Conservation (phyloP, 768 basidiomycete genomes). For the Hysterangium stoloniferum region DNA sequence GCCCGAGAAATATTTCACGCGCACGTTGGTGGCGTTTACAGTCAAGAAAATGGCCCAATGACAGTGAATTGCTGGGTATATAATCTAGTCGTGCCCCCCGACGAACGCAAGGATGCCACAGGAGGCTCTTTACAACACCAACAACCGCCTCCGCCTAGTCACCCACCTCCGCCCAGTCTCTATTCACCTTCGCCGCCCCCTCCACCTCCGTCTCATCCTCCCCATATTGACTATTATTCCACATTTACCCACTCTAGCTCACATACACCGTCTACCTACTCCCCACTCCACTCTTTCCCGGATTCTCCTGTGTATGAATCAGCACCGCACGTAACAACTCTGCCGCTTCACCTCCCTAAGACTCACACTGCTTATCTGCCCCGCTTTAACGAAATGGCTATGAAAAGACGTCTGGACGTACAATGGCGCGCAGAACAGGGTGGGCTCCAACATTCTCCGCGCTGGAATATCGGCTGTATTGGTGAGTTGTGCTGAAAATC, state of each 20-base stretch:
- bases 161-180: constrained; percentile 10
- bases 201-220: constrained; percentile 18
- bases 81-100: constrained; percentile 41
- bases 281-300: neutral
- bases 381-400: constrained; percentile 66
- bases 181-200: constrained; percentile 14
- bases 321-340: neutral
- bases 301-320: neutral
- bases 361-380: constrained; percentile 42
- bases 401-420: constrained; percentile 54
- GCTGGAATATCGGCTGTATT: constrained; percentile 60
- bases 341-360: neutral
- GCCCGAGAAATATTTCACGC: constrained; percentile 47
- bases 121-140: constrained; percentile 18
- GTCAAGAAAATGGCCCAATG: constrained; percentile 40
- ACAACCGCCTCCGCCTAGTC: constrained; percentile 14
- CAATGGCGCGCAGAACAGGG: constrained; percentile 52
- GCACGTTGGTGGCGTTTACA: constrained; percentile 60
- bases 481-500: constrained; percentile 30
- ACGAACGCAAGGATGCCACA: neutral
- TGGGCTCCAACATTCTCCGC: constrained; percentile 62
- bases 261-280: neutral
- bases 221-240: too few relatives aligned
- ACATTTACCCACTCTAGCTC: too few relatives aligned
- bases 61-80: constrained; percentile 52